Evolutionary conservation across 2,329 filamentous ascomycete species (phyloP), one percentile per base, ranked within the genome.

Genomic region (Exophiala alcalophila): DNA sequence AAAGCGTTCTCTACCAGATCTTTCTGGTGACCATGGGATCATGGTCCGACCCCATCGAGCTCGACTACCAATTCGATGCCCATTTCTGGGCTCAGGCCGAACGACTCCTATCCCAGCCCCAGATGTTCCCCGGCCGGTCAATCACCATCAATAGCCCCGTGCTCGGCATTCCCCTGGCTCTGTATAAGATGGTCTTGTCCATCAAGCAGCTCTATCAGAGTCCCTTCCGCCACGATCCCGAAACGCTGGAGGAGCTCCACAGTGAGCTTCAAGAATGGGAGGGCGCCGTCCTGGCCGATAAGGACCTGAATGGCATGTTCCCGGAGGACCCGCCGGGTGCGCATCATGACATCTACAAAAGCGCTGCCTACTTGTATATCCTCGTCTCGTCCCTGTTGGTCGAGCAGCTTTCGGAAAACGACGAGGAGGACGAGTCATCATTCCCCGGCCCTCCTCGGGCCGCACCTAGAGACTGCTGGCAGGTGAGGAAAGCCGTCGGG

Each of bases 121-220:
- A 20, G 8, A 21, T 50, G 23, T 50, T 44, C 28, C 48, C 44
- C 5, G 21, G 31, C n/a, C 24, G 38, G 4, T 44, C 44, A 3
- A 44, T 47, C 15, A 38, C 24, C 14, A 39, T 29, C 44, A 50
- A 50, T 19, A 50, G 48, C 28, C 48, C 48, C 10, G 48, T 50
- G 4, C 30, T 50, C 8, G 48, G 48, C 4, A 25, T 47, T 9
- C 48, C 48, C 10, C 12, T 47, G 20, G 34, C 29, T 4, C 21
- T 50, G 6, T 47, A 47, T 36, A 46, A 36, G 19, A 15, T 47
- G 9, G 40, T 43, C 9, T 23, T 50, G n/a, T 47, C 48, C 1
- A 29, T 47, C 25, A 50, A 40, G 28, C 24, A 27, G 16, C 25
- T 43, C 11, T 44, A 43, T 37, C 40, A 47, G 16, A 33, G 31